Evolutionary conservation across 495 filamentous ascomycete genomes (phyloP), one percentile per base, ranked within the genome.

Genomic region (Articulospora tetracladia): DNA sequence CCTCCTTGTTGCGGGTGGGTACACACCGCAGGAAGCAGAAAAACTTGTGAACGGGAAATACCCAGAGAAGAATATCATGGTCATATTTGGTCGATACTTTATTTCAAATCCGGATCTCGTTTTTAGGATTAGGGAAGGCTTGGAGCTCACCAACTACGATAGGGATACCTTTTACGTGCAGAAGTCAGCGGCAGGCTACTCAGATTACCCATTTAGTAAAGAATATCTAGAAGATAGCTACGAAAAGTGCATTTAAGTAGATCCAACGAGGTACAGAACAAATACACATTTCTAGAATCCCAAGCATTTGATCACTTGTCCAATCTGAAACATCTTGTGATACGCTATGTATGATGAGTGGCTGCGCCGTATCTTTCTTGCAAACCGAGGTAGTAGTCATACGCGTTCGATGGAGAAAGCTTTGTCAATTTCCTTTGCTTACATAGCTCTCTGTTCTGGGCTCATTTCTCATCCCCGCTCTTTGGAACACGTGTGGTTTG

Each of bases 51-150:
- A 87, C 61, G 67, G 75, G 44, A 63, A 82, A 52, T 84, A 83
- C 61, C 66, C 70, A 58, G 77, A 79, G 19, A 71, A 76, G 62
- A 75, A 87, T 36, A 69, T 82, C 13, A 61, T 79, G 1, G 67
- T 82, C 26, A 79, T 76, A 0, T 87, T 87, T 72, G 88, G 88
- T 17, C 68, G 85, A 46, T 77, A 74, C 26, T 93, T 84, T 63
- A 86, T 88, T 54, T 74, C 86, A 55, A 92, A 81, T 55, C 89
- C 89, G 3, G 89, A 92, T 70, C 66, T 93, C 60, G 74, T 79
- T 3, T 90, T 83, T 65, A 72, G 84, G 50, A 58, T 92, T 17
- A 66, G 77, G 69, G 67, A 85, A 36, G 80, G 79, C 0, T 73
- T 90, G 39, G 66, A 69, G 28, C 68, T 91, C 39, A 74, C 64